Percentiles rank a stretch among this genome's conserved stretches.
These are phyloP conservation scores for Psophocarpus tetragonolobus DNA, from an alignment of 306 rosid species.

Conservation along the genomic window DNA sequence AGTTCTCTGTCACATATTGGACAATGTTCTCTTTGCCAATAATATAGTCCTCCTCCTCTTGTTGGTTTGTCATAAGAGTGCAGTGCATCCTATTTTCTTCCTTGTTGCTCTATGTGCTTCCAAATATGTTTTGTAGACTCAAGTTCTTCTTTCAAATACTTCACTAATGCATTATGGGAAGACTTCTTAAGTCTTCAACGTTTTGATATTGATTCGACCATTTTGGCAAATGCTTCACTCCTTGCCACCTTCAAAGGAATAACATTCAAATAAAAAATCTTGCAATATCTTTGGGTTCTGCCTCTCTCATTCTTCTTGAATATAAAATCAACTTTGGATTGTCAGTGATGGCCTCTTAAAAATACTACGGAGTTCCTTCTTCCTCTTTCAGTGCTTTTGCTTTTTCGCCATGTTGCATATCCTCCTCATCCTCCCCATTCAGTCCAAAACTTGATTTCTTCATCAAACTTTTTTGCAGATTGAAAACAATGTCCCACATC, in stretches of 20 bases:
- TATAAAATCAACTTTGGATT: not conserved
- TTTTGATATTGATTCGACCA: no score
- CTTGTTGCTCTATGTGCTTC: not conserved
- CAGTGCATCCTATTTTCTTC: not conserved
- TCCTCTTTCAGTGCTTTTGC: not conserved
- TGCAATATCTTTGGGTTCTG: not conserved
- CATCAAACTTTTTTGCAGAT: not conserved
- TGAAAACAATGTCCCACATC: not conserved
- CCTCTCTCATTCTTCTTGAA: not conserved
- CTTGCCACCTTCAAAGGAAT: no score
- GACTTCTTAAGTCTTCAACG: no score
- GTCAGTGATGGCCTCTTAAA: not conserved
- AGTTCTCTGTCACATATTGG: no score
- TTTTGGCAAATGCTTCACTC: no score
- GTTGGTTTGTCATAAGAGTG: no score
- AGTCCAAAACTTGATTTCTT: not conserved
- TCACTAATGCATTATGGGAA: no score
- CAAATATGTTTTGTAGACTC: not conserved
- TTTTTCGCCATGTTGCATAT: not conserved
- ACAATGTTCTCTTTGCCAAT: no score
- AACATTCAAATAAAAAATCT: not conserved
- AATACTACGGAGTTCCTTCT: no score
- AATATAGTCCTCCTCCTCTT: no score
- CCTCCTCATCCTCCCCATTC: not conserved
- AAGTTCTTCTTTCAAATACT: no score